Percentiles rank a stretch among this genome's conserved stretches.
Evolutionary conservation across 106 monocot genomes (phyloP).

Genomic region (Dendrobium catenatum): DNA sequence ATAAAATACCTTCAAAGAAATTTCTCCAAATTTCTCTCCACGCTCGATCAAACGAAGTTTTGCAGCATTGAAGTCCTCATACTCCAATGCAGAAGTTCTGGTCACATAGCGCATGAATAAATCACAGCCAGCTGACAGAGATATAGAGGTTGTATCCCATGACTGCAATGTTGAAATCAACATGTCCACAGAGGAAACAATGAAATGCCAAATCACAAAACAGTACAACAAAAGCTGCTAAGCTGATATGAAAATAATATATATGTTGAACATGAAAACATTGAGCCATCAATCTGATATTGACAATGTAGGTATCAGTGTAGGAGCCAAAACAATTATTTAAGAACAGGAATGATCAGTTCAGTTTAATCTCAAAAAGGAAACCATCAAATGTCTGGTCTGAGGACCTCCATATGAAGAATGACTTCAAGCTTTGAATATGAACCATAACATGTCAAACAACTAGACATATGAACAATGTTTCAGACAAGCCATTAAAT

Average conservation of each 20-base stretch:
- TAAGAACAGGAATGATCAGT: background rate
- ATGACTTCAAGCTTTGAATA: background rate
- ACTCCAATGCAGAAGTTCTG: conserved; percentile 86
- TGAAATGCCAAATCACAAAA: background rate
- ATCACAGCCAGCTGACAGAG: conserved; percentile 92
- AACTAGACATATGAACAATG: background rate
- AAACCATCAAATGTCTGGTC: background rate
- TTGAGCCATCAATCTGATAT: background rate
- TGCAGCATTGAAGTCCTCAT: conserved; percentile 91
- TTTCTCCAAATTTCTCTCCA: conserved; percentile 94
- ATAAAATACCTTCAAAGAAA: conserved; percentile 66
- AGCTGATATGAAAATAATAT: background rate
- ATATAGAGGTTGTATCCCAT: conserved; percentile 90
- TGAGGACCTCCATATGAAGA: background rate
- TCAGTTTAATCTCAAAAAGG: background rate
- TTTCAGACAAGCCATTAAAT: background rate
- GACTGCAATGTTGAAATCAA: conserved; percentile 39
- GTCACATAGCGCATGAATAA: conserved; percentile 94
- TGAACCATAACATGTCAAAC: too few relatives aligned
- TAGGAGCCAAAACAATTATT: background rate
- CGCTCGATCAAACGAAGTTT: conserved; percentile 85
- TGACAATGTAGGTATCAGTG: background rate
- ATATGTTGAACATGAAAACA: background rate
- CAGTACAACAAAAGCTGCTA: background rate
- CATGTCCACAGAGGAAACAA: background rate